Base-by-base conservation (phyloP, 208 protist species). In the Phytomonas sp. region DNA sequence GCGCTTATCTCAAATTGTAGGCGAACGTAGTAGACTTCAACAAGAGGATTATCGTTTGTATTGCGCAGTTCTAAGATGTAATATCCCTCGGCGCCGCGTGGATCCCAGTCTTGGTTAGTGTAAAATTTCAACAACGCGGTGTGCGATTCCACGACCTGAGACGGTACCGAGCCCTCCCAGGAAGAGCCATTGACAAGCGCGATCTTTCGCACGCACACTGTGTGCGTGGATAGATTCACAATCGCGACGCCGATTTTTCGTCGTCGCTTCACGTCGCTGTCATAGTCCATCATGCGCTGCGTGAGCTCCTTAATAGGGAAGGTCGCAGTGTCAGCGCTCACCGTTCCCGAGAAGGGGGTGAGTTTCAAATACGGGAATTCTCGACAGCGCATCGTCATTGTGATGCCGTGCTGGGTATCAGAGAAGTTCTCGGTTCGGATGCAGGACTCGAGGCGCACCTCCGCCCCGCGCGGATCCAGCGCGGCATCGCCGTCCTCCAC, bases 1-100 rank as follows among this genome's bases (percentile, higher is more conserved):
- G 88, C 77, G 40, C 71, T 90, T 11, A 91, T 75, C 67, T 91
- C 88, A 68, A 92, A 88, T 67, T 89, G 80, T 26, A 90, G 59
- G 29, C 82, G 78, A 7, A 92, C 63, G 68, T 81, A 92, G 72
- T 81, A 87, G 37, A 67, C 36, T 33, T 63, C 36, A 14, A 74
- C 69, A 37, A 84, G 31, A 6, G 82, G 74, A 0, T 70, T 61
- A 26, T 32, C 74, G 74, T 74, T 77, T 19, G 60, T 74, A 63
- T 91, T 89, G 36, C 80, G 60, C 29, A 92, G n/a, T 66, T 90
- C 79, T 16, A 92, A 32, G 37, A 92, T 81, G 63, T 84, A 87
- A 69, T 79, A 89, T 32, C 66, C 86, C 69, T 92, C 84, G 49
- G 84, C 89, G 4, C 86, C 89, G 37, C 82, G 80, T 6, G 92